These are phyloP conservation scores for Huntiella abstrusa DNA, from an alignment of 2,329 filamentous ascomycete species.

Conservation along the genomic window DNA sequence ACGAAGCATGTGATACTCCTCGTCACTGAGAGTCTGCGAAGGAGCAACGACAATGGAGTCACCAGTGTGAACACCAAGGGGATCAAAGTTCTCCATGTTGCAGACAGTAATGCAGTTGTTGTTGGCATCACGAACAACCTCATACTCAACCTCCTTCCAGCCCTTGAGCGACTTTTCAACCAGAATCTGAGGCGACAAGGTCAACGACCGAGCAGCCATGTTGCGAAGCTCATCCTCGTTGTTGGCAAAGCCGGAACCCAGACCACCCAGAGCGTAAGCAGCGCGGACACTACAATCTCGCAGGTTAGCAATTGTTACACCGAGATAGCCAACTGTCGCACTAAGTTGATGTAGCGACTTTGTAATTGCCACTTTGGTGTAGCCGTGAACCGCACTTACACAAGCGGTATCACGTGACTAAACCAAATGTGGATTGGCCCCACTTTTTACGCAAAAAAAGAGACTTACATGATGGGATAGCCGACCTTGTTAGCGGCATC, in stretches of 20 bases:
- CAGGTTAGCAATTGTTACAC: not conserved
- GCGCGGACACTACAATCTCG: conserved; percentile 46
- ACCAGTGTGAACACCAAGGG: conserved; percentile 90
- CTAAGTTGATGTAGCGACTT: too few relatives aligned
- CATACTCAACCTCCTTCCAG: conserved; percentile 99
- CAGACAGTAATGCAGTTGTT: conserved; percentile 99
- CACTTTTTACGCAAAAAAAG: not conserved
- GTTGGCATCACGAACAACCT: conserved; percentile 87
- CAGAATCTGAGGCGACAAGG: conserved; percentile 85
- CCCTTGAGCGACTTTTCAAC: conserved; percentile 98
- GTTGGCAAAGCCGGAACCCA: conserved; percentile 90
- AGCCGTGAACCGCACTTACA: conserved; percentile 3
- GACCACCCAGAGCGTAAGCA: conserved; percentile 86
- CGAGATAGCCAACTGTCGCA: not conserved
- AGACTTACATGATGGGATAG: conserved; percentile 64
- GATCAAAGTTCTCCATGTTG: conserved; percentile 29
- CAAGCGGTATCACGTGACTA: conserved; percentile 2
- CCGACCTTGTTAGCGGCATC: conserved; percentile 72
- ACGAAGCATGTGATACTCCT: conserved; percentile 99
- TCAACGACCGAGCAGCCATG: conserved; percentile 79
- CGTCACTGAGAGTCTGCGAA: conserved; percentile 89
- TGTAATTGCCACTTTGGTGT: not conserved
- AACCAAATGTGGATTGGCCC: not conserved
- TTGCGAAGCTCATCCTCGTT: conserved; percentile 87
- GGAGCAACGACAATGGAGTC: conserved; percentile 97